These are phyloP conservation scores for Mercurialis annua DNA, from an alignment of 345 rosid genomes.

Conservation along the genomic window DNA sequence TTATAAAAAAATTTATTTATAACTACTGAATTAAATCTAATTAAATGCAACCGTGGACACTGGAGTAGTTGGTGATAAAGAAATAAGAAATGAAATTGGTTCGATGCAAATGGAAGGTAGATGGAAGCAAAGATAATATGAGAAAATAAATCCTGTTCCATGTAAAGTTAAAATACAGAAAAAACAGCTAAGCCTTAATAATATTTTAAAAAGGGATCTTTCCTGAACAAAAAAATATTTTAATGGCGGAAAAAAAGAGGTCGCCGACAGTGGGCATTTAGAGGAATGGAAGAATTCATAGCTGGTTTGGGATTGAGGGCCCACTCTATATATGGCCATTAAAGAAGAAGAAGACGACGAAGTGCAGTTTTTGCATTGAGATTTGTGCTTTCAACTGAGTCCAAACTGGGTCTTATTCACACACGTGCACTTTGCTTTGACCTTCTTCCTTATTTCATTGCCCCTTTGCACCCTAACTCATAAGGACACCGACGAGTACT, in stretches of 20 bases:
- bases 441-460: too few relatives aligned
- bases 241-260: too few relatives aligned
- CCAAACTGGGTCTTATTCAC: slow-evolving; percentile 18
- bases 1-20: too few relatives aligned
- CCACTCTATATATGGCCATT: slow-evolving; percentile 23
- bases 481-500: too few relatives aligned
- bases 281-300: background rate
- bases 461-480: too few relatives aligned
- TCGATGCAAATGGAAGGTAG: slow-evolving; percentile 52
- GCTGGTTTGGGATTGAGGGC: slow-evolving; percentile 15
- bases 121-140: slow-evolving; percentile 37
- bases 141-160: slow-evolving; percentile 30
- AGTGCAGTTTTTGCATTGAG: slow-evolving; percentile 19
- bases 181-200: slow-evolving; percentile 61
- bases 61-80: slow-evolving; percentile 10
- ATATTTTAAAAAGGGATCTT: too few relatives aligned
- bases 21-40: too few relatives aligned
- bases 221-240: too few relatives aligned
- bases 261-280: slow-evolving; percentile 36
- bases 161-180: slow-evolving; percentile 38
- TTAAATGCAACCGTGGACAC: too few relatives aligned
- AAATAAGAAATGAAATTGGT: slow-evolving; percentile 31
- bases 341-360: slow-evolving; percentile 12
- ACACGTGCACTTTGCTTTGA: slow-evolving; percentile 31
- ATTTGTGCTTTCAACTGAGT: slow-evolving; percentile 12